Evolutionary conservation across 805 yeast genomes (phyloP).

Genomic region (Candida boleticola): DNA sequence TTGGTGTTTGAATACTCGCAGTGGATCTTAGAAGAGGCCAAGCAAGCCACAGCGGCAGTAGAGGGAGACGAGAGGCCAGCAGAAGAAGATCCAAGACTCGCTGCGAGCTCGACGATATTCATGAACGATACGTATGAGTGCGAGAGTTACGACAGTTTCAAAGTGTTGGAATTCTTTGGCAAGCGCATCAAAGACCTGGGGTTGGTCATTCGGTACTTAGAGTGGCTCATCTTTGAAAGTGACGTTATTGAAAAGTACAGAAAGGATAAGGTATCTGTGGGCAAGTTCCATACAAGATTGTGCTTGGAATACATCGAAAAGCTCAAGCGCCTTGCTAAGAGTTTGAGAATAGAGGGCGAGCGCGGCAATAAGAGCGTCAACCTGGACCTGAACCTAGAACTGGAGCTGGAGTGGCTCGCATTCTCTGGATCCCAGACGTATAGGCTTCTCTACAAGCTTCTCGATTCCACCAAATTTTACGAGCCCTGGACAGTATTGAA

Average conservation of each 20-base stretch:
- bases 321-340: constrained; percentile 13
- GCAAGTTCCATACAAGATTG: constrained; percentile 34
- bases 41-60: neutral
- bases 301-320: constrained; percentile 30
- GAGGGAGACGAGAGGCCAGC: constrained; percentile 8
- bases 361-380: neutral
- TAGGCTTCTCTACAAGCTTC: constrained; percentile 22
- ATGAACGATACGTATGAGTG: constrained; percentile 63
- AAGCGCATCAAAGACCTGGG: constrained; percentile 17
- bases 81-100: constrained; percentile 34
- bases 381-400: neutral
- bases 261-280: constrained; percentile 5
- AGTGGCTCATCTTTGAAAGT: constrained; percentile 40
- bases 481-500: constrained; percentile 37
- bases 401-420: neutral
- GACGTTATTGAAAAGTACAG: constrained; percentile 22
- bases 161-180: constrained; percentile 54
- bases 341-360: neutral
- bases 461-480: constrained; percentile 29
- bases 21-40: constrained; percentile 44
- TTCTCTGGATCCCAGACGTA: neutral
- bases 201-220: constrained; percentile 42
- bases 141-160: constrained; percentile 51
- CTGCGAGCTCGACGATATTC: constrained; percentile 42
- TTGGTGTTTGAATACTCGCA: constrained; percentile 56